Evolutionary conservation across 2,329 filamentous ascomycete species (phyloP), one percentile per base, ranked within the genome.

Genomic region (Nemania sp.): DNA sequence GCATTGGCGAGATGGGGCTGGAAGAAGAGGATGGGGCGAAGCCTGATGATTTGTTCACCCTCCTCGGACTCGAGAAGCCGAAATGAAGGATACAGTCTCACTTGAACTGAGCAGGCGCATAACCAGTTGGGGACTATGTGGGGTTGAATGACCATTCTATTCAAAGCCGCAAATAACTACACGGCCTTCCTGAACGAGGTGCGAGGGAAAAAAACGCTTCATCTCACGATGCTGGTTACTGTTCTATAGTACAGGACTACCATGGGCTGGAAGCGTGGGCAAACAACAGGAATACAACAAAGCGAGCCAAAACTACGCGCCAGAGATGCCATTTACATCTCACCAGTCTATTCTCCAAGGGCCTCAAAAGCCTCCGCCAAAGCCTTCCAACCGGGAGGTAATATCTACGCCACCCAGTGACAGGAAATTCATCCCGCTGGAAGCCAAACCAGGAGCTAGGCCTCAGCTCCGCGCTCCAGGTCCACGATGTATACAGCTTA

Each of bases 1-100:
- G 80, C 59, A 83, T 90, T 48, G 86, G 83, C 19, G 81, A 86
- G 46, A 76, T 88, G 69, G 88, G 86, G 3, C 73, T 90, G 19
- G 84, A 89, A 57, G 75, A 81, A 23, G 83, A 88, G 40, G 75
- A 81, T 24, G 83, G 88, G 40, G 71, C 74, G 65, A 73, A 56
- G 67, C 67, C 64, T 19, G 66, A 69, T 67, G 72, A 83, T 62
- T 59, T 86, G 45, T 75, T 86, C 47, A 65, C 69, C 2, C 69
- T 81, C 44, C 66, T 86, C 36, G 79, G 75, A 0, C 72, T 86
- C 48, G 63, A 72, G 46, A 56, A 56, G 41, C 57, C 59, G 12
- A 60, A 24, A 47, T 58, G 47, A 63, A 22, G 14, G 11, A 4
- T 8, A 33, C 50, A 26, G 46, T 37, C 12, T 40, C 26, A 42